Base-by-base conservation (phyloP, 345 rosid species). In the Euphorbia lathyris region DNA sequence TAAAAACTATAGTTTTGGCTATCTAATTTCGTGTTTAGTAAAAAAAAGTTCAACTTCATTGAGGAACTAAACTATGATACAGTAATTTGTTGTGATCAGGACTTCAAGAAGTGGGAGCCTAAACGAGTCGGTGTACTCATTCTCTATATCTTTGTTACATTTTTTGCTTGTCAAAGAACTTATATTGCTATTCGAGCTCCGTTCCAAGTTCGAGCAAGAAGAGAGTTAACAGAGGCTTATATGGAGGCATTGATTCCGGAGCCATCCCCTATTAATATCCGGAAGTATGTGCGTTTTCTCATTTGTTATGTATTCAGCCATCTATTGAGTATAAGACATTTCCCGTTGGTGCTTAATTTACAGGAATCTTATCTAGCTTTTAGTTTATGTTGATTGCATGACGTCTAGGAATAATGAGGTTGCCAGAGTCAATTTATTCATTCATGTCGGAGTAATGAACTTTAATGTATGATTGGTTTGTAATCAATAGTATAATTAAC, bases 181-280 rank as follows among this genome's bases (percentile, higher is more conserved):
- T 87, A 88, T 76, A 75, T 73, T 59, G 90, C 88, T 8, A 53
- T 90, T 56, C 95, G 87, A 78, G 90, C 91, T 76, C 93, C 96
- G 0, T 72, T 68, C 65, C 70, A 83, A 45, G 82, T 82, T 68
- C 86, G 87, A 30, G 89, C 86, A 75, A 85, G 77, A 79, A 88
- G 74, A 74, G 91, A 88, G 73, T 74, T 91, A 74, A 80, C 93
- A 0, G 96, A 94, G 81, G 95, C 95, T 79, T 94, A 83, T 78
- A 91, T 94, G 97, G 98, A 94, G 80, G 85, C 98, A 43, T 82
- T 94, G 86, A 83, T 94, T 78, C 97, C 98, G 5, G 98, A 94
- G 69, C 97, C 97, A 29, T 85, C 98, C 72, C 90, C 93, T 48
- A 45, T 34, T 60, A 94, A 94, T 82, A 61, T 94, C 66, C 83